Conservation (phyloP, 805 yeast genomes). For the Yamadazyma takamatsuzukensis region DNA sequence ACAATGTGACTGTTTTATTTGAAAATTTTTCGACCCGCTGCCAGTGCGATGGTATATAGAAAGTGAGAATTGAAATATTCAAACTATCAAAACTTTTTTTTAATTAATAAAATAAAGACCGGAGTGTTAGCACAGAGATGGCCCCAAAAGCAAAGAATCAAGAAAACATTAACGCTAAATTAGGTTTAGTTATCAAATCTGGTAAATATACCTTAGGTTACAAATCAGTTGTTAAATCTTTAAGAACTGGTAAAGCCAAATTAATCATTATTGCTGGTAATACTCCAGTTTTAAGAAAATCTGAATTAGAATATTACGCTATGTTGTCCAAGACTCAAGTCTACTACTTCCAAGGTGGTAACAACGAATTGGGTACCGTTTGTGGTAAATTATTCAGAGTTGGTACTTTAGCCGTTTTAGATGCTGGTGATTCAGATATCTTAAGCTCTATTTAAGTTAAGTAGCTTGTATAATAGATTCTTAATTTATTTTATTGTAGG, state of each 20-base stretch:
- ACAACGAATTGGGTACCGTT: conserved; percentile 99
- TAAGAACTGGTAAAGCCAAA: conserved; percentile 99
- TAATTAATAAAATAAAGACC: too few relatives aligned
- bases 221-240: conserved; percentile 97
- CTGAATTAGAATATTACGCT: conserved; percentile 99
- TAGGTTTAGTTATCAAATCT: conserved; percentile 96
- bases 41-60: conserved; percentile 1
- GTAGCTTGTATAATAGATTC: neutral
- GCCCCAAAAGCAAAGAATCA: conserved; percentile 95
- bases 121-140: conserved; percentile 99
- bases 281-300: conserved; percentile 99
- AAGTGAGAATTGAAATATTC: conserved; percentile 2
- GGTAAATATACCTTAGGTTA: conserved; percentile 99
- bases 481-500: neutral
- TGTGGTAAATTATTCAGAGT: conserved; percentile 99
- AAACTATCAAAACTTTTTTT: neutral
- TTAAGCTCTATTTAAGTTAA: conserved; percentile 52
- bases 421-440: conserved; percentile 99
- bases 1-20: conserved; percentile 5
- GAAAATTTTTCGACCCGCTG: neutral
- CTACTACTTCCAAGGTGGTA: conserved; percentile 99
- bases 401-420: conserved; percentile 92
- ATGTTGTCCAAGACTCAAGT: conserved; percentile 97
- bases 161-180: conserved; percentile 96
- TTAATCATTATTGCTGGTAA: conserved; percentile 96